Percentiles rank a stretch among this genome's conserved stretches.
phyloP scores from a whole-genome alignment of 495 filamentous ascomycete genomes.

The Penicillium psychrofluorescens region DNA sequence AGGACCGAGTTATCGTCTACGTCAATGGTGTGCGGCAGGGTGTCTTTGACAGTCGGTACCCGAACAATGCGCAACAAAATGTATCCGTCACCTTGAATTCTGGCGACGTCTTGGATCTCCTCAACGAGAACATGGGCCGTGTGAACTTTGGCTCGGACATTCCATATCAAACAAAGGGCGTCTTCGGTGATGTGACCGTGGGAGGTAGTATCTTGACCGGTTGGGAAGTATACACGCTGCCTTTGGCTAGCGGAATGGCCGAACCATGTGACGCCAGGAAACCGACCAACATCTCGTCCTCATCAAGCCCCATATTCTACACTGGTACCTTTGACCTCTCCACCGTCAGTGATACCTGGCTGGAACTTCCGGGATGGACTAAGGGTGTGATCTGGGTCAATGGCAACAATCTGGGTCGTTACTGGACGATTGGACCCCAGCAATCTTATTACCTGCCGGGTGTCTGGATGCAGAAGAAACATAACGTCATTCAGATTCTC shows the following conservation, averaged over 20 bases:
- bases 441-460: too few species aligned
- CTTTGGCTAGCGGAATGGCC: constrained; percentile 5
- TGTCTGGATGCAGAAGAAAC: too few species aligned
- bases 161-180: constrained; percentile 36
- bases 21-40: constrained; percentile 30
- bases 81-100: constrained; percentile 15
- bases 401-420: too few species aligned
- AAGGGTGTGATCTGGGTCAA: too few species aligned
- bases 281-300: too few species aligned
- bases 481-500: too few species aligned
- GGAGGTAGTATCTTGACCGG: constrained; percentile 16
- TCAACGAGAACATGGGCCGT: constrained; percentile 41
- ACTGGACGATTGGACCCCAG: too few species aligned
- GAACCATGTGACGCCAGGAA: neutral
- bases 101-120: constrained; percentile 29
- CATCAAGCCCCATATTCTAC: too few species aligned
- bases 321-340: too few species aligned
- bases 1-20: constrained; percentile 39
- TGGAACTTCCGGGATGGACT: too few species aligned
- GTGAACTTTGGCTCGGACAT: constrained; percentile 36
- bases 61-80: constrained; percentile 17
- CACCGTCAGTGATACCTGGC: too few species aligned
- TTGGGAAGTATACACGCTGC: constrained; percentile 35
- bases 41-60: constrained; percentile 37
- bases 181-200: constrained; percentile 37